phyloP scores from a whole-genome alignment of 176 grass and related monocot genomes.

The Juncus effusus region DNA sequence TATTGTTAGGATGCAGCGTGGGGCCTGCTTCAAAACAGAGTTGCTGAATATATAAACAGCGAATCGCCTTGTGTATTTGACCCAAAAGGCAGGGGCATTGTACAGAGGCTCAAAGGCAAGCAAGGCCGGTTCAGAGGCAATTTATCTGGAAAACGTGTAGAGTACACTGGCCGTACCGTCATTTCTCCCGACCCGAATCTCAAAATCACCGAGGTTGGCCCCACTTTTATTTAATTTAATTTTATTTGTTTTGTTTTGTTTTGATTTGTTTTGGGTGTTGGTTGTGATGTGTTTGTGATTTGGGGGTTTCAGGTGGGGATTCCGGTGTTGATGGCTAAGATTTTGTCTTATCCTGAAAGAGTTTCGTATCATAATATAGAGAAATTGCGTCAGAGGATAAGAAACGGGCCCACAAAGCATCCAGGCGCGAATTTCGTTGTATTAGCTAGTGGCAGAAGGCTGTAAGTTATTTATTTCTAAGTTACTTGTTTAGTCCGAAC shows the following conservation, averaged over 20 bases:
- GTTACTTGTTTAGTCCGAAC: slow-evolving; percentile 23
- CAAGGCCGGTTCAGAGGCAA: slow-evolving; percentile 93
- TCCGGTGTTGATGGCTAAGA: slow-evolving; percentile 82
- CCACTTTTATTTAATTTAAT: slow-evolving; percentile 9
- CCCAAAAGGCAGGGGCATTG: slow-evolving; percentile 58
- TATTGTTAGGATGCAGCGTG: slow-evolving; percentile 60
- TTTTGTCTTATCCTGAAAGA: slow-evolving; percentile 87
- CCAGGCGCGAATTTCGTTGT: slow-evolving; percentile 81
- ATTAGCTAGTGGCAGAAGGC: slow-evolving; percentile 52
- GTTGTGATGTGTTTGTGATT: slow-evolving; percentile 14
- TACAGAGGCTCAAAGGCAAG: slow-evolving; percentile 96
- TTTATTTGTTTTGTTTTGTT: background rate
- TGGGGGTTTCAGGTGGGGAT: slow-evolving; percentile 59
- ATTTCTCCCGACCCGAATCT: slow-evolving; percentile 99
- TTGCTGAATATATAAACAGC: slow-evolving; percentile 92
- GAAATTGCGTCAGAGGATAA: slow-evolving; percentile 72
- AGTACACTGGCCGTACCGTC: slow-evolving; percentile 96
- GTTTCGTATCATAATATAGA: slow-evolving; percentile 84
- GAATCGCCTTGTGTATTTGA: slow-evolving; percentile 78
- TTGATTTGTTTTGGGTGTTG: slow-evolving; percentile 10
- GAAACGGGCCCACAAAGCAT: slow-evolving; percentile 88
- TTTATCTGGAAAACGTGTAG: slow-evolving; percentile 90
- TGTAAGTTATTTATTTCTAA: slow-evolving; percentile 65
- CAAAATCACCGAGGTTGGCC: slow-evolving; percentile 78
- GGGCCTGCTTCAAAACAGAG: slow-evolving; percentile 75